Conservation (phyloP, 768 basidiomycete species). For the Lyophyllum semitale region DNA sequence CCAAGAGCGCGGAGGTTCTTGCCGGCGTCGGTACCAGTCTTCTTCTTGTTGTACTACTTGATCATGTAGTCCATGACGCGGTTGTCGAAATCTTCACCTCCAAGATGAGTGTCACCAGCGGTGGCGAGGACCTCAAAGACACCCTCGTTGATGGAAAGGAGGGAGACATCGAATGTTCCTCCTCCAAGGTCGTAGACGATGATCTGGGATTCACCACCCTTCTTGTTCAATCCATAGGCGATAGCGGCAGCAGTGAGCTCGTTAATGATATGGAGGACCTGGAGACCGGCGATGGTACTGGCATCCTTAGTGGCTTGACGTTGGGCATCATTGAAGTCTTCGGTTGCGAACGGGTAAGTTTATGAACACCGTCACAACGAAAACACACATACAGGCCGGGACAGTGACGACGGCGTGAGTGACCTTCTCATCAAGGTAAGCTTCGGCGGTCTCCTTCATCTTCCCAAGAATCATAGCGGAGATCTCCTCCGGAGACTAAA, state of each 20-base stretch:
- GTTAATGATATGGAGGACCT: constrained; percentile 96
- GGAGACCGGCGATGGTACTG: constrained; percentile 90
- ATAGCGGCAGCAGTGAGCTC: constrained; percentile 97
- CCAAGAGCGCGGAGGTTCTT: constrained; percentile 82
- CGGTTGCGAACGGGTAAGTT: not conserved
- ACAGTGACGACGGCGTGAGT: constrained; percentile 98
- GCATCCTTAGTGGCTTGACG: constrained; percentile 99
- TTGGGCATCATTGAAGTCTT: constrained; percentile 98
- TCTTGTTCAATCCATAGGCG: constrained; percentile 98
- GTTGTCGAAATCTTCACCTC: no score
- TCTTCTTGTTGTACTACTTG: constrained; percentile 91
- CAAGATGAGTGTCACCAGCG: constrained; percentile 92
- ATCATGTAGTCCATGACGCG: constrained; percentile 87
- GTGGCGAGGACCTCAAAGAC: constrained; percentile 90
- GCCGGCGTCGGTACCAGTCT: constrained; percentile 82
- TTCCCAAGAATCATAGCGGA: constrained; percentile 93
- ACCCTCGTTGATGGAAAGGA: constrained; percentile 92
- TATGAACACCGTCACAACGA: not conserved
- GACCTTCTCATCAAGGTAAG: constrained; percentile 95
- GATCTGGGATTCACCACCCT: constrained; percentile 90
- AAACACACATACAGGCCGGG: constrained; percentile 75
- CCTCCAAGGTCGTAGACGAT: constrained; percentile 98
- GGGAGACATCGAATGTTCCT: constrained; percentile 98
- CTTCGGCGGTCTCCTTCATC: constrained; percentile 99
- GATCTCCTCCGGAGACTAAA: constrained; percentile 90